Evolutionary conservation across 2,329 filamentous ascomycete species (phyloP).

Genomic region (Dendryphion nanum): DNA sequence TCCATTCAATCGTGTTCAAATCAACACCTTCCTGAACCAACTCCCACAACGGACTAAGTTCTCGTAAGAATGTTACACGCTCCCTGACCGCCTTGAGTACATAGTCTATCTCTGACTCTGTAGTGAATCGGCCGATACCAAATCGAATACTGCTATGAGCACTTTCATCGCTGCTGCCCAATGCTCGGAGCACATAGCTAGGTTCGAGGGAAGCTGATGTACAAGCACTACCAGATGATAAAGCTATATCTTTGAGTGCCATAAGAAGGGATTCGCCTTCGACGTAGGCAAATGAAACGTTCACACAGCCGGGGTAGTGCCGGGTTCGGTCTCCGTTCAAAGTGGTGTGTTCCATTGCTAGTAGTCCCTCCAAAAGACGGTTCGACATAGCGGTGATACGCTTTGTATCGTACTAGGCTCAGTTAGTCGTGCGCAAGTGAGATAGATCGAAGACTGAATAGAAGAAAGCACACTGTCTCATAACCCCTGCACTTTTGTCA

Average conservation of each 20-base stretch:
- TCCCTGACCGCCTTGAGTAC: constrained; percentile 91
- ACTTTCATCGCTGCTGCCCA: constrained; percentile 95
- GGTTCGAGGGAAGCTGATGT: constrained; percentile 96
- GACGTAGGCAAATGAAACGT: constrained; percentile 97
- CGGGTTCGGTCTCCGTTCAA: constrained; percentile 81
- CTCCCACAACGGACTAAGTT: constrained; percentile 96
- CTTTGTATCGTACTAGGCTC: constrained; percentile 79
- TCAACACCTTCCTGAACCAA: constrained; percentile 96
- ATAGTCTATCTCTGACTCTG: constrained; percentile 93
- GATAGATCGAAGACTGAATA: constrained; percentile 1
- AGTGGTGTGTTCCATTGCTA: constrained; percentile 86
- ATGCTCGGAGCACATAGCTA: constrained; percentile 89
- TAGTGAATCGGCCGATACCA: constrained; percentile 95
- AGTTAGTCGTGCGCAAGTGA: constrained; percentile 14
- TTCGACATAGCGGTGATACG: constrained; percentile 81
- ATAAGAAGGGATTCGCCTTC: constrained; percentile 97
- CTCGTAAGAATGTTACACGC: constrained; percentile 86
- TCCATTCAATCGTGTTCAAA: constrained; percentile 96
- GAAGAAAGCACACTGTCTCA: constrained; percentile 44
- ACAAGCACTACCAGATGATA: constrained; percentile 95
- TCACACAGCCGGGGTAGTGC: constrained; percentile 96
- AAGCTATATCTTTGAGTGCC: constrained; percentile 95
- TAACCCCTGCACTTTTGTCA: constrained; percentile 64
- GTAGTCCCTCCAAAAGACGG: constrained; percentile 75
- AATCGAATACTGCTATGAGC: constrained; percentile 98